Evolutionary conservation across 2,329 filamentous ascomycete species (phyloP), one percentile per base, ranked within the genome.

Genomic region (Simplicillium aogashimaense): DNA sequence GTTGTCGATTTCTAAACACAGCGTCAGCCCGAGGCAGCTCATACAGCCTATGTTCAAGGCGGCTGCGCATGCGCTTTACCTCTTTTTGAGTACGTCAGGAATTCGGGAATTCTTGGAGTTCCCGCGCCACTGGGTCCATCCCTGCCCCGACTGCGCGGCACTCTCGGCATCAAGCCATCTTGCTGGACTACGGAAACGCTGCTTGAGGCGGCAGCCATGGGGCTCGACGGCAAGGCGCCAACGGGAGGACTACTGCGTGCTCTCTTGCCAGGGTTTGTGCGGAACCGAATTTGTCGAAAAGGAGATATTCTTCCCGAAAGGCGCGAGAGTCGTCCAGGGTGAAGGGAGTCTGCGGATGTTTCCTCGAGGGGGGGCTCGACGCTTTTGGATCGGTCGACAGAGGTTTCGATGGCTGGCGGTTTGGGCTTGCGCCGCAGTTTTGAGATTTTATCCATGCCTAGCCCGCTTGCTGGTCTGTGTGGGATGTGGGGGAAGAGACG

Each of bases 401-500:
- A 54, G 7, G 63, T 65, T 42, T 64, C 60, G 47, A 66, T 61
- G 45, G 63, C 60, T 14, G 63, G 64, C 13, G 58, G 61, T 55
- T 65, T 67, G 33, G 61, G 63, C 51, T 65, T 66, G 44, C 64
- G 63, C 39, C 64, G 61, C 38, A 67, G 58, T 47, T 62, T 59
- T 37, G 64, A 57, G 41, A 67, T 56, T 48, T 59, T 64, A 47
- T 67, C 63, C 64, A 67, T 67, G 45, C 20, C 20, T 25, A 25
- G 20, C 20, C 20, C 20, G 20, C 20, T n/a, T 35, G 15, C 17
- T 13, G 20, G 38, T 20, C 30, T n/a, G 38, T 17, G 18, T n/a
- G 36, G 36, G 10, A 14, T 37, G n/a, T 37, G 20, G 36, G 13
- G 14, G 15, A 18, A 36, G 13, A 38, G 29, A 18, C 12, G 18